A percentile compares a stretch with the other conserved stretches of the same genome.
These are phyloP conservation scores for Ephemerocybe angulata DNA, from an alignment of 768 basidiomycete species.

Conservation along the genomic window DNA sequence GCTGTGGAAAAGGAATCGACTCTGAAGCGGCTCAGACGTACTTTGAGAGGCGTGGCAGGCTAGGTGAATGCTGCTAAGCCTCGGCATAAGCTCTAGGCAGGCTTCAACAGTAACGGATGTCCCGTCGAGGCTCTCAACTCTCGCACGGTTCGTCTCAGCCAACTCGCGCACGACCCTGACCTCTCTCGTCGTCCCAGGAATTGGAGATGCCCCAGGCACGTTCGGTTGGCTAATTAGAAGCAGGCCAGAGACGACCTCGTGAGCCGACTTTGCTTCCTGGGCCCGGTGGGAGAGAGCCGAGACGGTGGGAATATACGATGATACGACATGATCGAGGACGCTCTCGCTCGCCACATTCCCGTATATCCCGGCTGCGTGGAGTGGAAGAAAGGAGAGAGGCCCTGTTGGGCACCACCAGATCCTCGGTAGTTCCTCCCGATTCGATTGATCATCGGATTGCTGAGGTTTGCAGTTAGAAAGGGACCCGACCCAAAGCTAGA, in stretches of 20 bases:
- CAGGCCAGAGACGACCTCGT: background rate
- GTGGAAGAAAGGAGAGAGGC: constrained; percentile 24
- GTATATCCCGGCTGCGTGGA: constrained; percentile 32
- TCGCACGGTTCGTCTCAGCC: background rate
- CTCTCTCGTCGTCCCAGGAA: constrained; percentile 14
- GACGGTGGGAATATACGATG: constrained; percentile 16
- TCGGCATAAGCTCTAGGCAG: background rate
- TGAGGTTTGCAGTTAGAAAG: too few species aligned
- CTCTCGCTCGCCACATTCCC: background rate
- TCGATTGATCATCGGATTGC: too few species aligned
- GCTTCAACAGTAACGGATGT: background rate
- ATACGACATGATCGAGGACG: constrained; percentile 14
- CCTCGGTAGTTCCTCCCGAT: too few species aligned
- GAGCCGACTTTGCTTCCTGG: background rate
- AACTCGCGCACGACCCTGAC: background rate
- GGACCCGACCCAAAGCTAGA: too few species aligned
- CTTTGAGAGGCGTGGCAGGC: constrained; percentile 34
- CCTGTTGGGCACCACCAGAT: constrained; percentile 31
- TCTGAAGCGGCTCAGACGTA: constrained; percentile 19
- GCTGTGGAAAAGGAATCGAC: constrained; percentile 19
- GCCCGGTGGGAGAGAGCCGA: constrained; percentile 3
- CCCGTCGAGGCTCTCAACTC: background rate
- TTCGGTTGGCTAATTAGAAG: constrained; percentile 11
- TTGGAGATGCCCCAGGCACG: background rate
- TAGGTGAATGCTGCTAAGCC: constrained; percentile 23